Percentiles rank a stretch among this genome's conserved stretches.
phyloP scores from a whole-genome alignment of 176 grass and related monocot species.

The Bothriochloa decipiens region DNA sequence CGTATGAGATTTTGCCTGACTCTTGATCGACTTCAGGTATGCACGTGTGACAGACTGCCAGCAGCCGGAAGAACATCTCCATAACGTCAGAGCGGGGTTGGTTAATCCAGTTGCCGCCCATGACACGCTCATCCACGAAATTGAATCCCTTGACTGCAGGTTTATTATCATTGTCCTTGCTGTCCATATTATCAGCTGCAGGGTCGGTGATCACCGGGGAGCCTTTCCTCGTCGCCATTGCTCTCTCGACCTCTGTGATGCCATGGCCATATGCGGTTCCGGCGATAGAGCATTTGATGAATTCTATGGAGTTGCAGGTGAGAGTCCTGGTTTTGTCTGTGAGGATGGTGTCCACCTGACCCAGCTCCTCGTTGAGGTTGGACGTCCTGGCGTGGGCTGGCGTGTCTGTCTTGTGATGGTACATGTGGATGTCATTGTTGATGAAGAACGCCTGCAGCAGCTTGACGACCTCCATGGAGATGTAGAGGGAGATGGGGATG shows the following conservation, averaged over 20 bases:
- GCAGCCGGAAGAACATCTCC: constrained; percentile 66
- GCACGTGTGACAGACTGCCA: constrained; percentile 87
- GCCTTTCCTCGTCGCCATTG: constrained; percentile 67
- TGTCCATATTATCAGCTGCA: background rate
- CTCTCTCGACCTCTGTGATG: constrained; percentile 78
- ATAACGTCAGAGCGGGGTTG: constrained; percentile 48
- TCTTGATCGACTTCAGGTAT: constrained; percentile 81
- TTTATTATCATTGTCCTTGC: constrained; percentile 10
- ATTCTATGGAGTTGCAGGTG: constrained; percentile 97
- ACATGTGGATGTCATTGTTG: constrained; percentile 83
- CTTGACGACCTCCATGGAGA: constrained; percentile 96
- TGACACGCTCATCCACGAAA: constrained; percentile 80
- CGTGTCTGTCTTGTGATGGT: constrained; percentile 71
- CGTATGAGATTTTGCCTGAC: constrained; percentile 70
- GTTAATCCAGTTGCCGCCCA: constrained; percentile 74
- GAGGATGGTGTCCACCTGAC: constrained; percentile 85
- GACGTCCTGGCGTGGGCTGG: constrained; percentile 87
- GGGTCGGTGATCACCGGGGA: constrained; percentile 32
- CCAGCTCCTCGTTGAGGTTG: constrained; percentile 91
- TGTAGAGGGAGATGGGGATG: constrained; percentile 95
- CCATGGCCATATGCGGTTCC: constrained; percentile 79
- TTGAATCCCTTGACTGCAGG: constrained; percentile 74
- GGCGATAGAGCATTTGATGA: constrained; percentile 86
- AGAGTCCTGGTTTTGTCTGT: constrained; percentile 92
- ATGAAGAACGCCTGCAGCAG: constrained; percentile 83